Evolutionary conservation across 352 stramenopile genomes (phyloP), one percentile per base, ranked within the genome.

Genomic region (Pythium insidiosum): DNA sequence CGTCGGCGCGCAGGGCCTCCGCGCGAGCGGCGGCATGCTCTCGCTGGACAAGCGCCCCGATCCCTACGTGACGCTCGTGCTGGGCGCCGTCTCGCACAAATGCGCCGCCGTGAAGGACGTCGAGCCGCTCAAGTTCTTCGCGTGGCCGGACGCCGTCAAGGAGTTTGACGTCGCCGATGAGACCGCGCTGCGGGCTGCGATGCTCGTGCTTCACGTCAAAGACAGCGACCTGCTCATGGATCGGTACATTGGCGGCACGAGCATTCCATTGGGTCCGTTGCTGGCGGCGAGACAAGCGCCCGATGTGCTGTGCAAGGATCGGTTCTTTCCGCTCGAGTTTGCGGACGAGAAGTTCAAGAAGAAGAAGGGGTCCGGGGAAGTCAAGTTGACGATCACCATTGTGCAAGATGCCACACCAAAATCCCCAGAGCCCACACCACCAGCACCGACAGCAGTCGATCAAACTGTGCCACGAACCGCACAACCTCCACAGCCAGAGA

Each of bases 191-290:
- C 35, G 35, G 3, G 37, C 50, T 12, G 23, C 33, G 13, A 38
- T 53, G 13, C 44, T 80, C 3, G 44, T 55, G 20, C 18, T 80
- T 18, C 65, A 74, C 24, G 66, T 75, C 20, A 69, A 70, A 42
- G 68, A 80, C 56, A 71, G 59, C 28, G 68, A 74, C 30, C 46
- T 64, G 39, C 35, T 77, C 18, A 62, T 63, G 30, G 59, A 76
- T 38, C 56, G 67, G 43, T 77, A 74, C 45, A 74, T 80, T 50
- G 68, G 65, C 13, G 68, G 68, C 21, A 34, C 56, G 19, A 53
- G 38, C 35, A 68, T 80, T 37, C 40, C 53, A 23, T 38, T 76
- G 2, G 57, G 26, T 13, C 38, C 46, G 13, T 34, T 75, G 26
- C 43, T 52, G 29, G 28, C 33, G 2, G 47, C 18, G 2, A 42